These are phyloP conservation scores for Begonia peltatifolia DNA, from an alignment of 306 rosid genomes.

Conservation along the genomic window DNA sequence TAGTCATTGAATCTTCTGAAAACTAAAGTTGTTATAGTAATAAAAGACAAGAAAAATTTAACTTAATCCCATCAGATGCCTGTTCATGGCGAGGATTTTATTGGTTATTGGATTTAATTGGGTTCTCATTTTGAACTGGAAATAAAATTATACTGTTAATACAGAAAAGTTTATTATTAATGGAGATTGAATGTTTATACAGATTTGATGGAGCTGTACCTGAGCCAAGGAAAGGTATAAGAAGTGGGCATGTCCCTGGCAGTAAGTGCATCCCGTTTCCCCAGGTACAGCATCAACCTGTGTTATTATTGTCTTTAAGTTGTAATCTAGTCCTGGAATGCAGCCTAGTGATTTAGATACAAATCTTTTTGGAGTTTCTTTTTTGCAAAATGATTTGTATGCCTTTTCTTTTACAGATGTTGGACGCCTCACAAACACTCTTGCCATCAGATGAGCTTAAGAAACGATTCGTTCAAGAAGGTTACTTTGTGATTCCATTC, in stretches of 20 bases:
- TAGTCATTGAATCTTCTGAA: too few species aligned
- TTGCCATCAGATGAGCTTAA: conserved; percentile 57
- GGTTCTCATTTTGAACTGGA: too few species aligned
- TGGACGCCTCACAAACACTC: conserved; percentile 65
- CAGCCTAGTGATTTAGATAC: too few species aligned
- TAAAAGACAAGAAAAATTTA: too few species aligned
- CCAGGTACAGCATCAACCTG: conserved; percentile 28
- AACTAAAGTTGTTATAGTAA: too few species aligned
- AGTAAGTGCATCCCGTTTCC: conserved; percentile 77
- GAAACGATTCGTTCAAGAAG: conserved; percentile 57
- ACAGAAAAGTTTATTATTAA: conserved; percentile 8
- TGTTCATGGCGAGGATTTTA: too few species aligned
- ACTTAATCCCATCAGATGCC: too few species aligned
- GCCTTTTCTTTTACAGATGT: conserved; percentile 27
- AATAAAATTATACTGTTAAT: too few species aligned
- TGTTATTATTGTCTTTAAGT: too few species aligned
- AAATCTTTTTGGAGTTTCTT: too few species aligned
- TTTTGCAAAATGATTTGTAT: neutral
- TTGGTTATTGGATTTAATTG: too few species aligned
- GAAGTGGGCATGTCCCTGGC: conserved; percentile 88
- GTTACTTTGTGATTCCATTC: conserved; percentile 10
- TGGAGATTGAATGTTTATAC: conserved; percentile 21
- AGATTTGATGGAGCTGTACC: conserved; percentile 69
- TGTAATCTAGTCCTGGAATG: too few species aligned
- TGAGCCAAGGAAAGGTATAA: conserved; percentile 84